Evolutionary conservation across 2,329 filamentous ascomycete genomes (phyloP).

Genomic region (Xylaria digitata): DNA sequence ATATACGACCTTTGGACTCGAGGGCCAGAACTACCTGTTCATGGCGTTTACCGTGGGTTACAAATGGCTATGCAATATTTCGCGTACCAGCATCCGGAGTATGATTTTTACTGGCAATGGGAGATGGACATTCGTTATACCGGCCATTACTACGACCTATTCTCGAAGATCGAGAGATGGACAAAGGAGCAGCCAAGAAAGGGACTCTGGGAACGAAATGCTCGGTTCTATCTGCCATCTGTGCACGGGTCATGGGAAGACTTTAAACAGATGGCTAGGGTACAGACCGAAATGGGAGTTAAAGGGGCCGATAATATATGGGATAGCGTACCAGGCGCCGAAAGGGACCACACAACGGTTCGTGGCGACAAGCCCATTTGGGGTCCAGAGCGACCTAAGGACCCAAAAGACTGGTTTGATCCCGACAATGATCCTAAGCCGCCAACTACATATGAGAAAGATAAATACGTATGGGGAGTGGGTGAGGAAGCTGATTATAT

Average conservation of each 20-base stretch:
- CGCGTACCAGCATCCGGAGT: slow-evolving; percentile 86
- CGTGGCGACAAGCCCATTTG: slow-evolving; percentile 75
- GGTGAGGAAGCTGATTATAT: slow-evolving; percentile 92
- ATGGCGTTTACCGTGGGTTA: slow-evolving; percentile 91
- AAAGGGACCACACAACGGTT: slow-evolving; percentile 53
- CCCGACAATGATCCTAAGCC: slow-evolving; percentile 78
- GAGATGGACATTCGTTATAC: slow-evolving; percentile 94
- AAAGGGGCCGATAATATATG: slow-evolving; percentile 75
- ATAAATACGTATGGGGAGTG: slow-evolving; percentile 87
- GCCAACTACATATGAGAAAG: slow-evolving; percentile 78
- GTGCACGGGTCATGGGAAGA: slow-evolving; percentile 84
- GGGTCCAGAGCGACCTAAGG: slow-evolving; percentile 80
- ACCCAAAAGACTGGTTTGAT: slow-evolving; percentile 77
- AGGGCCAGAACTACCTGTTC: slow-evolving; percentile 77
- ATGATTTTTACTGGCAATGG: slow-evolving; percentile 94
- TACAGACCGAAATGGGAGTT: slow-evolving; percentile 78
- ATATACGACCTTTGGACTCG: slow-evolving; percentile 80
- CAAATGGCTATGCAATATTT: slow-evolving; percentile 97
- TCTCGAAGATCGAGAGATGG: slow-evolving; percentile 77
- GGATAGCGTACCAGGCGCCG: slow-evolving; percentile 61
- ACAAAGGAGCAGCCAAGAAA: slow-evolving; percentile 79
- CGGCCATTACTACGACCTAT: slow-evolving; percentile 83
- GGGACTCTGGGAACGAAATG: slow-evolving; percentile 83
- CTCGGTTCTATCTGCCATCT: slow-evolving; percentile 80
- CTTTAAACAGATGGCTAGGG: slow-evolving; percentile 80